Base-by-base conservation (phyloP, 2,329 filamentous ascomycete species). In the Emmonsia crescens region DNA sequence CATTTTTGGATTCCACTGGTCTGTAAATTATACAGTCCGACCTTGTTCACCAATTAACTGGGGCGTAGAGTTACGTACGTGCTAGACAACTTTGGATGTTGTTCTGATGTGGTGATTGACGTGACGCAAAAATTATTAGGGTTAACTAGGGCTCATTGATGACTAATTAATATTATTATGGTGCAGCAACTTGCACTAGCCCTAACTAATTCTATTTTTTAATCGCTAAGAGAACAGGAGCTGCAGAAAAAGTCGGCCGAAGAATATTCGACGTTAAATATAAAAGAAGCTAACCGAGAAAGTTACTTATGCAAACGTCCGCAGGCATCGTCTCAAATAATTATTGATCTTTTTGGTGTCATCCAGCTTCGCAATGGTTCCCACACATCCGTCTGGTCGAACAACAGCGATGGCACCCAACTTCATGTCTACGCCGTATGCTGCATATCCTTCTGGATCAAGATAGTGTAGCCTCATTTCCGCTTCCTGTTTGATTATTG, bases 341-440 rank as follows among this genome's bases (percentile, higher is more conserved):
- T 33, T 51, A 38, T 69, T 61, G 8, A 72, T 65, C 24, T 65
- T 44, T 16, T 24, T 33, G 1, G 48, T 67, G 64, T 73, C 71
- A 12, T 62, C 61, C 63, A 73, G 63, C 9, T 61, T 67, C 0
- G 69, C 68, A 36, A 54, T 58, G 12, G 33, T 60, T 24, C 73
- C 72, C 55, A 74, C 63, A 63, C 72, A 73, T 6, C 73, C 73
- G 66, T 76, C 74, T 0, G 74, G 74, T 16, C 74, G 68, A 16
- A 76, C 65, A 12, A 74, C 67, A 16, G 70, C 68, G 40, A 74
- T 36, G 2, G 69, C 72, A 5, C 73, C 73, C 29, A 12, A 12
- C n/a, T 46, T 57, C 38, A 31, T 31, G 5, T 54, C 49, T 19
- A 54, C 49, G 44, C 56, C 56, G 33, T 57, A 57, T 1, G 40